A percentile compares a stretch with the other conserved stretches of the same genome.
These are phyloP conservation scores for Leucocoprinus sp. DNA, from an alignment of 768 basidiomycete genomes.

Conservation along the genomic window DNA sequence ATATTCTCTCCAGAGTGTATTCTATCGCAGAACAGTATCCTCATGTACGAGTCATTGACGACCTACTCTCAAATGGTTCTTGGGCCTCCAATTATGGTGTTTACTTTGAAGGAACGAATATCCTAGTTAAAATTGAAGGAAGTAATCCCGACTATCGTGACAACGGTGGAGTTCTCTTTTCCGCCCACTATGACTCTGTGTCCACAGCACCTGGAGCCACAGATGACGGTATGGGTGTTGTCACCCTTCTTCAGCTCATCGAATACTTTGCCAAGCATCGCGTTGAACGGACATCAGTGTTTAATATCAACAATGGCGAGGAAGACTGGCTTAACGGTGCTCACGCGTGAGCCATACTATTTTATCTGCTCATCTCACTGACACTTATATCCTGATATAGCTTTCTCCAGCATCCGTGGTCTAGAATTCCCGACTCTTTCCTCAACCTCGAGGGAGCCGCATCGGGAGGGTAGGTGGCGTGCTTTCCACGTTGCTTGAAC, in stretches of 20 bases:
- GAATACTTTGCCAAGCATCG: constrained; percentile 42
- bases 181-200: constrained; percentile 79
- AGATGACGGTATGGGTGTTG: constrained; percentile 72
- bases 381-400: constrained; percentile 23
- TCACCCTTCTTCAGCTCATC: constrained; percentile 57
- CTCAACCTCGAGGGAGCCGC: constrained; percentile 80
- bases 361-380: neutral
- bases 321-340: constrained; percentile 73
- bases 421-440: constrained; percentile 54
- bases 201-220: constrained; percentile 69
- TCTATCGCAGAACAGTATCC: constrained; percentile 33
- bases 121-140: constrained; percentile 46
- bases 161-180: constrained; percentile 53
- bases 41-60: constrained; percentile 33
- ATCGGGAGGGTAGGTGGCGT: constrained; percentile 53
- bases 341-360: constrained; percentile 34
- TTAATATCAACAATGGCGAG: constrained; percentile 85
- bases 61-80: constrained; percentile 38
- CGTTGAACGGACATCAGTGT: constrained; percentile 55
- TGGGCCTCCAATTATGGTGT: constrained; percentile 28
- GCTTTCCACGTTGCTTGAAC: neutral
- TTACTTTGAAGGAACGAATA: constrained; percentile 64
- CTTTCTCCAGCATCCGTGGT: constrained; percentile 72
- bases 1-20: constrained; percentile 47
- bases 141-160: constrained; percentile 2